Conservation (phyloP, 2,329 filamentous ascomycete species). For the Cucurbitaria berberidis region DNA sequence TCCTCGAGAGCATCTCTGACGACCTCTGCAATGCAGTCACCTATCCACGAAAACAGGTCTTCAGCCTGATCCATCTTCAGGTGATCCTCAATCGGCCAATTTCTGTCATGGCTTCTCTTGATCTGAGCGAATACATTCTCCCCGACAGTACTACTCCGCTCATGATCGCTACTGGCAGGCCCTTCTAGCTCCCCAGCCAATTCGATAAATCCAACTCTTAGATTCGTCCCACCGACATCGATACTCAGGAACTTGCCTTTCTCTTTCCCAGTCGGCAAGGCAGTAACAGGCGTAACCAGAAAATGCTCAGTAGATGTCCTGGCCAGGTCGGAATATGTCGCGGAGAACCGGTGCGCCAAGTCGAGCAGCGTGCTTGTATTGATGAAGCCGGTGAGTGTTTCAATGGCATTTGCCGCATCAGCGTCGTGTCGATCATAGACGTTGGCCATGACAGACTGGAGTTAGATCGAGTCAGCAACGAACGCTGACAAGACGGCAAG, state of each 20-base stretch:
- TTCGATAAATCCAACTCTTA: slow-evolving; percentile 72
- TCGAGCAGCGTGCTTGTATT: slow-evolving; percentile 40
- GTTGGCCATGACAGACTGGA: slow-evolving; percentile 24
- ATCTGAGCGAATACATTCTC: slow-evolving; percentile 50
- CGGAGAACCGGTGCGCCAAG: slow-evolving; percentile 44
- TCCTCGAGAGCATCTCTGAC: slow-evolving; percentile 63
- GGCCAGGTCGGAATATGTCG: slow-evolving; percentile 44
- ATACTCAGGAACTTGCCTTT: slow-evolving; percentile 61
- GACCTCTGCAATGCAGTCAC: slow-evolving; percentile 75
- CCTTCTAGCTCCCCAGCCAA: slow-evolving; percentile 56
- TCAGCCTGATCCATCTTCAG: slow-evolving; percentile 77
- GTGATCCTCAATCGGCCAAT: slow-evolving; percentile 76
- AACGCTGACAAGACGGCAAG: slow-evolving; percentile 9
- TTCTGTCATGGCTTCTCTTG: slow-evolving; percentile 68
- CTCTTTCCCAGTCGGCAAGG: slow-evolving; percentile 63
- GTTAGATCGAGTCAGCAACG: slow-evolving; percentile 5
- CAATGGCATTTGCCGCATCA: slow-evolving; percentile 23
- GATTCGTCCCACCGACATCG: slow-evolving; percentile 69
- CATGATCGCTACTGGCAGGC: slow-evolving; percentile 5
- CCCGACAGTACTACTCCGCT: slow-evolving; percentile 26
- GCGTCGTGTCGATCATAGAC: slow-evolving; percentile 7
- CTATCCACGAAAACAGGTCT: slow-evolving; percentile 81
- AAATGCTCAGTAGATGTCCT: slow-evolving; percentile 48
- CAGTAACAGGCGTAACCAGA: slow-evolving; percentile 49
- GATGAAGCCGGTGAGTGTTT: slow-evolving; percentile 43